Percentiles rank a stretch among this genome's conserved stretches.
phyloP scores from a whole-genome alignment of 2,329 filamentous ascomycete species.

The Aspergillus aculeatinus region DNA sequence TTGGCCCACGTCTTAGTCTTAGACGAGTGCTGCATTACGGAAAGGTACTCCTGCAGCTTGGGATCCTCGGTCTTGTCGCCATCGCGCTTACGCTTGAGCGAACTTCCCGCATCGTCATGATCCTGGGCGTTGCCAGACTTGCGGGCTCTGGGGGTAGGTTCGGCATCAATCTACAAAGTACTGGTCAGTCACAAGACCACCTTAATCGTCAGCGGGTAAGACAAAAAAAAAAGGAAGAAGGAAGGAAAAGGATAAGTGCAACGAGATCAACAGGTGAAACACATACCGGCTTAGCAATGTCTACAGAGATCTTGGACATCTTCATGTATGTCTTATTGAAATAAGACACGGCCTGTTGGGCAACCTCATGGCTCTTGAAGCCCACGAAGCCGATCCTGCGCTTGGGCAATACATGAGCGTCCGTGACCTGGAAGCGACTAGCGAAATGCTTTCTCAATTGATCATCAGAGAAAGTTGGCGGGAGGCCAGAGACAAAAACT shows the following conservation, averaged over 20 bases:
- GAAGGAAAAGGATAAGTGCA: constrained; percentile 4
- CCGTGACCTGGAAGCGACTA: constrained; percentile 73
- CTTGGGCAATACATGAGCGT: constrained; percentile 86
- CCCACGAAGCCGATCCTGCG: constrained; percentile 94
- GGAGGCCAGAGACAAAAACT: constrained; percentile 71
- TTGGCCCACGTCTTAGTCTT: constrained; percentile 65
- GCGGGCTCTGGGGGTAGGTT: constrained; percentile 28
- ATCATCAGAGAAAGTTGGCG: constrained; percentile 78
- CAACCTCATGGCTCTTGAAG: constrained; percentile 79
- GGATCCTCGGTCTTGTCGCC: constrained; percentile 68
- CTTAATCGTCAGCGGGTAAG: constrained; percentile 33
- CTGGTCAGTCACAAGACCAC: constrained; percentile 43
- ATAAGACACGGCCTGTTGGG: constrained; percentile 81
- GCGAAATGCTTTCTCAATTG: constrained; percentile 90
- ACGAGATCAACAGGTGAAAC: not conserved
- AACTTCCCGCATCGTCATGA: constrained; percentile 25
- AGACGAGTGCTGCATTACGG: constrained; percentile 71
- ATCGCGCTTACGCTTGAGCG: constrained; percentile 43
- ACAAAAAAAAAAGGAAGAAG: constrained; percentile 15
- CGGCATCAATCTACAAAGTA: constrained; percentile 42
- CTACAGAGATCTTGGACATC: constrained; percentile 90
- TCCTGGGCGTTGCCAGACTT: constrained; percentile 25
- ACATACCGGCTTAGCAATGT: constrained; percentile 78
- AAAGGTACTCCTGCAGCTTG: constrained; percentile 82
- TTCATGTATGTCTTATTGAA: constrained; percentile 95